Evolutionary conservation across 2,329 filamentous ascomycete genomes (phyloP).

Genomic region (Monosporascus cannonballus): DNA sequence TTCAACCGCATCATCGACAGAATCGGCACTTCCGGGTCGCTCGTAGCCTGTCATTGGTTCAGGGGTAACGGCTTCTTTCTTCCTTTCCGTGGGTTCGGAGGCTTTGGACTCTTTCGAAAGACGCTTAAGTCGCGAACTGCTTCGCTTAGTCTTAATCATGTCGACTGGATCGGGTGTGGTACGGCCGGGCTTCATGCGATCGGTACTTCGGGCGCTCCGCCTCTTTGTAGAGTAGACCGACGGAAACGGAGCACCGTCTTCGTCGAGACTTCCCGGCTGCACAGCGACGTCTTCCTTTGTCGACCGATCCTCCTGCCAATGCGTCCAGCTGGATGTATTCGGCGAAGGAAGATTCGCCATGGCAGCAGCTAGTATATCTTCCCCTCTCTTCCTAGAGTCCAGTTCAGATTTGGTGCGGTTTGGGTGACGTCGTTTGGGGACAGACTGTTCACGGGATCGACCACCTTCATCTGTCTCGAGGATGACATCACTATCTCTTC

Average conservation of each 20-base stretch:
- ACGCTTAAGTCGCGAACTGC: slow-evolving; percentile 52
- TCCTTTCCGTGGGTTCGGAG: slow-evolving; percentile 20
- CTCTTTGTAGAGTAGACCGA: slow-evolving; percentile 57
- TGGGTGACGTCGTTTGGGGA: slow-evolving; percentile 16
- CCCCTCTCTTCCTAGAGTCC: slow-evolving; percentile 17
- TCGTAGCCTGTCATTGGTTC: slow-evolving; percentile 55
- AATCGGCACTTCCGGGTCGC: slow-evolving; percentile 73
- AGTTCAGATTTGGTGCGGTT: slow-evolving; percentile 16
- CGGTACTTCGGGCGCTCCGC: slow-evolving; percentile 40
- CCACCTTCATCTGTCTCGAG: slow-evolving; percentile 35
- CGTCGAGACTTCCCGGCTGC: slow-evolving; percentile 25
- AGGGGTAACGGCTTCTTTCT: slow-evolving; percentile 24
- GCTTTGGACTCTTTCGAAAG: slow-evolving; percentile 42
- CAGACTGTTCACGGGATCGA: slow-evolving; percentile 10
- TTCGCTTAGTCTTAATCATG: slow-evolving; percentile 42
- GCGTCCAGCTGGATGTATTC: slow-evolving; percentile 14
- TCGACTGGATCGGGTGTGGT: slow-evolving; percentile 43
- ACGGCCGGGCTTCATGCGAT: slow-evolving; percentile 42
- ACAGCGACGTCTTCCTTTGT: slow-evolving; percentile 17
- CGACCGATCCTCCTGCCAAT: slow-evolving; percentile 13
- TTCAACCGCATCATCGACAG: slow-evolving; percentile 81
- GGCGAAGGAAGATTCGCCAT: slow-evolving; percentile 21
- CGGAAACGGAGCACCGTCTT: slow-evolving; percentile 66
- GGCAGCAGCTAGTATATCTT: slow-evolving; percentile 23
- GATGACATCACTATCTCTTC: slow-evolving; percentile 41